A percentile compares a stretch with the other conserved stretches of the same genome.
These are phyloP conservation scores for Chlamydomonas sp. DNA, from an alignment of 139 green algal genomes.

Conservation along the genomic window DNA sequence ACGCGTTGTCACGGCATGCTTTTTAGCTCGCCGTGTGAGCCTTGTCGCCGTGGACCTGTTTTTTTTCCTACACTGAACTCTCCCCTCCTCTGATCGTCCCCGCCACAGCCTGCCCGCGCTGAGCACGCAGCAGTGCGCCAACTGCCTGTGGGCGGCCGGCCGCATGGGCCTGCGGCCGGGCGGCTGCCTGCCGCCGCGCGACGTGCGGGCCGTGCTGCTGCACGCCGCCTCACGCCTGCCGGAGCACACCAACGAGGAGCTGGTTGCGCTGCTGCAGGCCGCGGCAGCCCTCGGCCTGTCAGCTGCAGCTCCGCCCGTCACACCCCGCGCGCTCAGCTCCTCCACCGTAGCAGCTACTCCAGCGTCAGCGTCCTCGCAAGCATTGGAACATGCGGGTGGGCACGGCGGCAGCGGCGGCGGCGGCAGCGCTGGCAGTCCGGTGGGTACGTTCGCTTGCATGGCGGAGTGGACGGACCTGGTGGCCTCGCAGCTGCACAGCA, in stretches of 20 bases:
- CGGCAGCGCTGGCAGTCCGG: background rate
- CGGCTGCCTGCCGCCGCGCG: background rate
- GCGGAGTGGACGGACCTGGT: constrained; percentile 11
- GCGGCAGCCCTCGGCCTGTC: background rate
- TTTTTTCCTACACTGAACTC: background rate
- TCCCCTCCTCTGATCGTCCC: background rate
- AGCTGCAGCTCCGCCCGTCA: background rate
- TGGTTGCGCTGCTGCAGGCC: constrained; percentile 10
- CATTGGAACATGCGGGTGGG: background rate
- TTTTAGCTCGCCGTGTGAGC: background rate
- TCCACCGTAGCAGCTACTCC: background rate
- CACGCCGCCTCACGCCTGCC: background rate
- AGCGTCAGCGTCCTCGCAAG: background rate
- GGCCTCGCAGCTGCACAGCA: constrained; percentile 1
- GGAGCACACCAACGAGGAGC: constrained; percentile 6
- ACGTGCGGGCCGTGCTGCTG: background rate
- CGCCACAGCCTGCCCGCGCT: background rate
- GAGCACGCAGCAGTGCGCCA: constrained; percentile 21
- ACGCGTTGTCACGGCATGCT: background rate
- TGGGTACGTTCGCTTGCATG: background rate
- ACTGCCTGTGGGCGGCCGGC: constrained; percentile 27
- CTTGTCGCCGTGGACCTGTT: background rate
- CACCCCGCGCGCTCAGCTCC: background rate
- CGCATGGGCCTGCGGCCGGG: background rate
- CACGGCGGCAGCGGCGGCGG: background rate